These are phyloP conservation scores for Cercospora sesami DNA, from an alignment of 2,329 filamentous ascomycete species.

Conservation along the genomic window DNA sequence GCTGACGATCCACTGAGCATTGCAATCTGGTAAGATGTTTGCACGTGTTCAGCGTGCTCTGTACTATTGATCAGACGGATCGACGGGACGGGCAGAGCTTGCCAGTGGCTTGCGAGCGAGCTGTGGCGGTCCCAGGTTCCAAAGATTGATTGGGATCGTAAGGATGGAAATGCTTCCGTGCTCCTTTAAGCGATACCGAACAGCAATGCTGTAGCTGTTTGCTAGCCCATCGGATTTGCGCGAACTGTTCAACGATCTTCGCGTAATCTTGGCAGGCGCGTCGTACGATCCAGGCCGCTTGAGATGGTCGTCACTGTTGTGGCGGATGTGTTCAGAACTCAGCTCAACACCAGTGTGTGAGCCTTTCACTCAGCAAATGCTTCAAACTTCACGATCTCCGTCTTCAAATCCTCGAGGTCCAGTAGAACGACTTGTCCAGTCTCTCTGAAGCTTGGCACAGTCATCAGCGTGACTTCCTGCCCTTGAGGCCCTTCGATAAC, in stretches of 20 bases:
- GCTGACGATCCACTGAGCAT: not conserved
- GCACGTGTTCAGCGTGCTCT: not conserved
- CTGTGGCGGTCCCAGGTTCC: not conserved
- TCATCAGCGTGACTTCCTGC: constrained; percentile 73
- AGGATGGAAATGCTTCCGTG: not conserved
- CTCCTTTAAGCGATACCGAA: not conserved
- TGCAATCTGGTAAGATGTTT: not conserved
- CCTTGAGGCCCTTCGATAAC: constrained; percentile 56
- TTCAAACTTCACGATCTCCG: constrained; percentile 66
- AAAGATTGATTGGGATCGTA: not conserved
- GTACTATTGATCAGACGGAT: not conserved
- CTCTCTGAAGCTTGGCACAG: constrained; percentile 77
- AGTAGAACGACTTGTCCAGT: constrained; percentile 79
- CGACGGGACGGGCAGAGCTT: not conserved
- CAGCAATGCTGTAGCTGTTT: not conserved
- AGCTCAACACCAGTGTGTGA: not conserved
- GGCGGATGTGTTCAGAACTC: not conserved
- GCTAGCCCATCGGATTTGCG: not conserved
- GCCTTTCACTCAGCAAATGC: constrained; percentile 33
- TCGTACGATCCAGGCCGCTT: not conserved
- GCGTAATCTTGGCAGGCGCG: not conserved
- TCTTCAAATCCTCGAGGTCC: constrained; percentile 81
- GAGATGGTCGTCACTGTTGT: not conserved
- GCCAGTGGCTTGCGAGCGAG: not conserved
- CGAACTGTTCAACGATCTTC: not conserved